Conservation (phyloP, 768 basidiomycete genomes). For the Leccinum incarnatum region DNA sequence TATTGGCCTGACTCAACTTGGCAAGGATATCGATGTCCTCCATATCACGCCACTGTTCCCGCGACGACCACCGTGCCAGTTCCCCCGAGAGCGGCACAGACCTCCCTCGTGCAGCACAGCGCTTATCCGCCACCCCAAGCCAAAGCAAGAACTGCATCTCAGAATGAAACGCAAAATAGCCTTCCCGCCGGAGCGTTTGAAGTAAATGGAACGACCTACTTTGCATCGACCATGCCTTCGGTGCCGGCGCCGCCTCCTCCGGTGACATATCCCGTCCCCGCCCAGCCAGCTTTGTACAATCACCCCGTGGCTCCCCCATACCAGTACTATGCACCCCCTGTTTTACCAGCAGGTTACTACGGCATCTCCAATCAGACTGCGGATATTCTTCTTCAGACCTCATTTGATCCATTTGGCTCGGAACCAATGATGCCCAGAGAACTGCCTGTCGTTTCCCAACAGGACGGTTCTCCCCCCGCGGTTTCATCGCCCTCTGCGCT, state of each 20-base stretch:
- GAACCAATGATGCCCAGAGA: constrained; percentile 10
- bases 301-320: constrained; percentile 4
- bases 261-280: constrained; percentile 4
- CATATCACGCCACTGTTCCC: constrained; percentile 31
- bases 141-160: neutral
- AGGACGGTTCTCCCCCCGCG: neutral
- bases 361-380: neutral
- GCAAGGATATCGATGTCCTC: constrained; percentile 18
- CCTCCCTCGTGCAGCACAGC: constrained; percentile 2
- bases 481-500: neutral
- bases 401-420: constrained; percentile 24
- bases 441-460: constrained; percentile 12
- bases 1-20: constrained; percentile 18
- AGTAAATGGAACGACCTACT: constrained; percentile 32
- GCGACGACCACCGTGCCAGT: constrained; percentile 9
- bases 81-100: neutral
- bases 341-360: constrained; percentile 3
- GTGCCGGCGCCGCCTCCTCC: constrained; percentile 5
- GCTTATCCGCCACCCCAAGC: constrained; percentile 1
- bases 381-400: neutral
- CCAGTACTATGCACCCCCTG: constrained; percentile 12
- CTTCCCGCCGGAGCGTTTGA: constrained; percentile 21
- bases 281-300: constrained; percentile 6
- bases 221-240: constrained; percentile 8
- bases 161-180: neutral